A percentile compares a stretch with the other conserved stretches of the same genome.
Evolutionary conservation across 2,329 filamentous ascomycete species (phyloP).

Genomic region (Penicillium sp.): DNA sequence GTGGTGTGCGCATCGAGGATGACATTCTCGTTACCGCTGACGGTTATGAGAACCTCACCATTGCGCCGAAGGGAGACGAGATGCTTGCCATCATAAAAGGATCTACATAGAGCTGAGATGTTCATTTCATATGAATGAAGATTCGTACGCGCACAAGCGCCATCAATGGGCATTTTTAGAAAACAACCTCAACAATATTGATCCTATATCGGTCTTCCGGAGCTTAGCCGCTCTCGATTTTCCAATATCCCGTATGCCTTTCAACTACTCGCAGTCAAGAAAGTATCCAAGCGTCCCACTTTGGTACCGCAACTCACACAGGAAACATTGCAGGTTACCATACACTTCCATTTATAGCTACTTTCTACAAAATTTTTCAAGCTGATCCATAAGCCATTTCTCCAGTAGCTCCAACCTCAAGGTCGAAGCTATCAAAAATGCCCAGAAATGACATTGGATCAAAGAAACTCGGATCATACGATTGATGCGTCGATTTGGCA

Average conservation of each 20-base stretch:
- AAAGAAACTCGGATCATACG: background rate
- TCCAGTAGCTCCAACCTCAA: background rate
- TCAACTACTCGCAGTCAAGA: background rate
- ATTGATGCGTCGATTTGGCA: background rate
- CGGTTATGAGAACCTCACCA: conserved; percentile 71
- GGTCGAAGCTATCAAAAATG: background rate
- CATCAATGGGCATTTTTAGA: background rate
- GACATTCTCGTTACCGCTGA: conserved; percentile 69
- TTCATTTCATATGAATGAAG: background rate
- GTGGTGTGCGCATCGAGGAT: conserved; percentile 48
- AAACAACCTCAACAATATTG: background rate
- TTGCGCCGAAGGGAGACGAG: conserved; percentile 65
- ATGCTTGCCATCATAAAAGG: conserved; percentile 41
- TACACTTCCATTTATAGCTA: too few relatives aligned
- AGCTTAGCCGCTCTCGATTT: background rate
- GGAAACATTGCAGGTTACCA: too few relatives aligned
- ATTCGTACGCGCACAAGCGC: background rate
- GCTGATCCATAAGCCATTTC: background rate
- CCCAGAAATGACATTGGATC: background rate
- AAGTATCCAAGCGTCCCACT: too few relatives aligned
- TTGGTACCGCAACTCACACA: too few relatives aligned
- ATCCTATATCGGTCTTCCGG: background rate
- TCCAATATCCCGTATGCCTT: background rate
- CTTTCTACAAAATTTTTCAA: background rate
- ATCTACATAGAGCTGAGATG: conserved; percentile 5